Percentiles rank a stretch among this genome's conserved stretches.
Evolutionary conservation across 2,329 filamentous ascomycete species (phyloP).

Genomic region (Ophiocordyceps polyrhachis-furcata): DNA sequence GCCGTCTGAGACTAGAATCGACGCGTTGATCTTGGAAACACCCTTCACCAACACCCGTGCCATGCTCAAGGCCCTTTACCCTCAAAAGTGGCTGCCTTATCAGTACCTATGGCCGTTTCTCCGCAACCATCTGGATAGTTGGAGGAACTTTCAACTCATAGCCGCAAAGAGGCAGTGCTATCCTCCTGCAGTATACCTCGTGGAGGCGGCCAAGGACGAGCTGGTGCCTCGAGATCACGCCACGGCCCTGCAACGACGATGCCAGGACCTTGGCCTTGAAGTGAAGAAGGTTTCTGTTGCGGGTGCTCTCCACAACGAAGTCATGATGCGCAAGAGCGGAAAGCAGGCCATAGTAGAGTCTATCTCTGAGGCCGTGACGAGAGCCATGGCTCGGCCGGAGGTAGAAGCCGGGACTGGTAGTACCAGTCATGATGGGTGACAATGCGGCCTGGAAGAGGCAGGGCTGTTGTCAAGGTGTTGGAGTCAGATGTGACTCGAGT

Average conservation of each 20-base stretch:
- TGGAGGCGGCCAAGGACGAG: conserved; percentile 40
- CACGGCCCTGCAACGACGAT: conserved; percentile 24
- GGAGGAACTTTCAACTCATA: conserved; percentile 28
- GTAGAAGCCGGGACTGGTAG: not conserved
- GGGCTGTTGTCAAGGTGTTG: not conserved
- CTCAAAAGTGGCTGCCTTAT: conserved; percentile 65
- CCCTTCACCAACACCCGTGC: conserved; percentile 52
- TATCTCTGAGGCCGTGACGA: conserved; percentile 11
- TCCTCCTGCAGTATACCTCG: conserved; percentile 24
- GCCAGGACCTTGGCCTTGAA: conserved; percentile 25
- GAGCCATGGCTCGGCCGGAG: not conserved
- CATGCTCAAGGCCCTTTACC: conserved; percentile 57
- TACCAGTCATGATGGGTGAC: not conserved
- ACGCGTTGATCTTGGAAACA: conserved; percentile 50
- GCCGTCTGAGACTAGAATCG: conserved; percentile 19
- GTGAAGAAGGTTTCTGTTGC: conserved; percentile 24
- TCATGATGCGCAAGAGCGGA: conserved; percentile 27
- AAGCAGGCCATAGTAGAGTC: conserved; percentile 24
- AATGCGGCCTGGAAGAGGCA: not conserved
- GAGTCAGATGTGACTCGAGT: not conserved
- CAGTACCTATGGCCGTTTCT: conserved; percentile 57
- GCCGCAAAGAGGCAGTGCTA: conserved; percentile 7
- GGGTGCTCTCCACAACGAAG: conserved; percentile 38
- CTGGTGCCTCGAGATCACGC: conserved; percentile 35
- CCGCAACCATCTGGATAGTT: conserved; percentile 41